Base-by-base conservation (phyloP, 441 rosid species). In the Hura crepitans region DNA sequence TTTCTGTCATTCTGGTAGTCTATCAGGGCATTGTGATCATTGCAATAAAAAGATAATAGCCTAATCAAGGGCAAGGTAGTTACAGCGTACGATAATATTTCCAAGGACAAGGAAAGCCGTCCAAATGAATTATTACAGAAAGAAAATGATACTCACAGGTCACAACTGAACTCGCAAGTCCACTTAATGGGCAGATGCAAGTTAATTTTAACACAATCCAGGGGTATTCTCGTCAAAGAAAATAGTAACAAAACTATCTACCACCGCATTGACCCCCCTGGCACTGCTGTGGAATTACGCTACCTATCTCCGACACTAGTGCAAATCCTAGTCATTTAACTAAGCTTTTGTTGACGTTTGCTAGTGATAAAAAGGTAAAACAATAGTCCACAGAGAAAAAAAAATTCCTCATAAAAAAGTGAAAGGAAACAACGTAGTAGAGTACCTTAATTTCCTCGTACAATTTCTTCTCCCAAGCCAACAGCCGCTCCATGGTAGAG, bases 401-500 rank as follows among this genome's bases (percentile, higher is more conserved):
- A n/a, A n/a, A n/a, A n/a, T n/a, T n/a, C n/a, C n/a, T n/a, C n/a
- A n/a, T n/a, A n/a, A n/a, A n/a, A n/a, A n/a, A n/a, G n/a, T n/a
- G 59, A 28, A 56, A 56, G 28, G 6, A 12, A 56, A 56, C 3
- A 56, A 28, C 6, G 17, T 27, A 25, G 46, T 42, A 42, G 46
- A 14, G 33, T 74, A 91, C 98, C 97, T 93, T 93, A 57, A 93
- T 91, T 79, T 93, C 98, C 50, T 84, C 87, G 31, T 87, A 93
- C 35, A 89, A 95, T 77, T 93, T 93, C 81, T 89, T 89, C 85
- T 91, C 98, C 98, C 98, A 91, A 60, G 97, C 98, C 85, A 88
- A 85, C 67, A 93, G 87, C 62, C 93, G 87, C 57, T 93, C 98
- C 72, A 91, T 69, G 51, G 95, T 89, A 53, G 96, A 87, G 75